Evolutionary conservation across 2,329 filamentous ascomycete genomes (phyloP).

Genomic region (Dothiorella sarmentorum): DNA sequence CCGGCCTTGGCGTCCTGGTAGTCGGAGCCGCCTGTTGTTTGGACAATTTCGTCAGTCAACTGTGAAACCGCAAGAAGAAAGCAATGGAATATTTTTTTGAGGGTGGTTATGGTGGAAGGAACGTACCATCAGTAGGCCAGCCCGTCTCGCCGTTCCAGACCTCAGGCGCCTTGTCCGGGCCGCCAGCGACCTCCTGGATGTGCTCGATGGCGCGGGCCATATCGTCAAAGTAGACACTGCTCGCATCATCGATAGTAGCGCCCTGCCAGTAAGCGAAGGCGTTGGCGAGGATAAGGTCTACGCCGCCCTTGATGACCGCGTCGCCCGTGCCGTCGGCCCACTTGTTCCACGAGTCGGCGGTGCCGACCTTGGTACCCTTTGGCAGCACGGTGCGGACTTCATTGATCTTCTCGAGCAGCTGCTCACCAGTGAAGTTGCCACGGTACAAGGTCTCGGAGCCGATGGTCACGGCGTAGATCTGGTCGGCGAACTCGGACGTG

Average conservation of each 20-base stretch:
- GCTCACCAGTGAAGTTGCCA: conserved; percentile 59
- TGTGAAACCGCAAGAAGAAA: too few species aligned
- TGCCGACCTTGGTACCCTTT: conserved; percentile 54
- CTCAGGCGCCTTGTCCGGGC: conserved; percentile 51
- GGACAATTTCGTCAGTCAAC: conserved; percentile 19
- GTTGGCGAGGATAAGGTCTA: conserved; percentile 63
- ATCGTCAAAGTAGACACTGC: conserved; percentile 63
- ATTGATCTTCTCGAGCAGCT: conserved; percentile 60
- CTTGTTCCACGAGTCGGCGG: conserved; percentile 72
- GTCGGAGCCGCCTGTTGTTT: conserved; percentile 51
- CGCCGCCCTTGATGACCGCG: conserved; percentile 56
- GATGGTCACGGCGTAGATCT: conserved; percentile 66
- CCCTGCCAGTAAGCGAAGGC: conserved; percentile 74
- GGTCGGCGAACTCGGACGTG: conserved; percentile 48
- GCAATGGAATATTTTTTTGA: too few species aligned
- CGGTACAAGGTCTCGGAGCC: conserved; percentile 70
- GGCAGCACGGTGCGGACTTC: conserved; percentile 57
- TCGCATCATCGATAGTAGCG: conserved; percentile 55
- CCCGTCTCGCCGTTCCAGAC: conserved; percentile 68
- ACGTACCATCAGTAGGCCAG: conserved; percentile 56
- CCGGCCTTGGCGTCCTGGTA: conserved; percentile 61
- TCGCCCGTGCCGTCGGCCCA: conserved; percentile 66
- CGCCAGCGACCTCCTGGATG: conserved; percentile 58
- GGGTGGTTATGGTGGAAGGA: not conserved
- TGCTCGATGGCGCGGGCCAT: conserved; percentile 61